Evolutionary conservation across 768 basidiomycete species (phyloP).

Genomic region (Boletus pseudopeckii): DNA sequence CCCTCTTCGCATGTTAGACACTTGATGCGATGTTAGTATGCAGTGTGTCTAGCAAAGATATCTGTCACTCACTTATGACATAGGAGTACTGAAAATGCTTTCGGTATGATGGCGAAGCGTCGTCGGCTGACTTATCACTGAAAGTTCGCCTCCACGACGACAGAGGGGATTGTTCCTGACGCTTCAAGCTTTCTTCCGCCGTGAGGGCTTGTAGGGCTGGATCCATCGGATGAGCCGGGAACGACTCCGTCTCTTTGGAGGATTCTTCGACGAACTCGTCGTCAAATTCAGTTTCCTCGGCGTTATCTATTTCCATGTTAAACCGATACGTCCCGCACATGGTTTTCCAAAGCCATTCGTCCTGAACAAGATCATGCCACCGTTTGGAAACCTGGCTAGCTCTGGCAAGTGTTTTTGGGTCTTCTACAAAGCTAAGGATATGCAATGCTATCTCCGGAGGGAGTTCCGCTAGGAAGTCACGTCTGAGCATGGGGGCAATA

Average conservation of each 20-base stretch:
- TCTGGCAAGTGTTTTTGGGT: constrained; percentile 65
- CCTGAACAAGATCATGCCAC: constrained; percentile 68
- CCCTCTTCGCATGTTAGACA: constrained; percentile 77
- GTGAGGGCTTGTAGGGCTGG: constrained; percentile 40
- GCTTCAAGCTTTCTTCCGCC: constrained; percentile 28
- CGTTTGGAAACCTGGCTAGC: constrained; percentile 65
- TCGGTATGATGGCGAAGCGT: constrained; percentile 46
- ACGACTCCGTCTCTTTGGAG: constrained; percentile 33
- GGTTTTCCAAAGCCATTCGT: constrained; percentile 77
- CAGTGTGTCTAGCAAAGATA: neutral
- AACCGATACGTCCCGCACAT: constrained; percentile 66
- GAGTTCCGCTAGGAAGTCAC: constrained; percentile 55
- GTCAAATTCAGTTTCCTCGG: constrained; percentile 25
- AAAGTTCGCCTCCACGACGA: constrained; percentile 24
- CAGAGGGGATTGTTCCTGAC: constrained; percentile 24
- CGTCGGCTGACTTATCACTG: neutral
- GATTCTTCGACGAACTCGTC: constrained; percentile 33
- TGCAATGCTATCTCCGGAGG: constrained; percentile 73
- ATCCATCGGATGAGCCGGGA: constrained; percentile 37
- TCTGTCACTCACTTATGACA: constrained; percentile 53
- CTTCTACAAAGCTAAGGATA: constrained; percentile 73
- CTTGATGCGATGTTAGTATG: constrained; percentile 35
- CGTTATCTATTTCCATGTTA: constrained; percentile 15
- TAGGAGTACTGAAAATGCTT: constrained; percentile 71
- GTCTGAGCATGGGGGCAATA: constrained; percentile 62